Base-by-base conservation (phyloP, 805 yeast genomes). In the Metschnikowia kofuensis region DNA sequence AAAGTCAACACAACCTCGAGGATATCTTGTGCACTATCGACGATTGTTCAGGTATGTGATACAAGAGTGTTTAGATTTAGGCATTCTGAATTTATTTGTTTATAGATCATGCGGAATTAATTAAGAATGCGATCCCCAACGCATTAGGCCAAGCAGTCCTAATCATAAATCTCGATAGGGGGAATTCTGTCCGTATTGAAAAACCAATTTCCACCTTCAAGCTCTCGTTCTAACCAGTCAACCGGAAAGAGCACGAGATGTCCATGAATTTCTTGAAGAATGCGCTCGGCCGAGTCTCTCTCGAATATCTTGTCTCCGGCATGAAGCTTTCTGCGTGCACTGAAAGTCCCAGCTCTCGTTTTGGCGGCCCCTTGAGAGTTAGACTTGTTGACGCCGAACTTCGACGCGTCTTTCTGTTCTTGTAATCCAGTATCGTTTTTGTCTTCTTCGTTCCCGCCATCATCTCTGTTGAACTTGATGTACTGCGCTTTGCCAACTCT, bases 171-270 rank as follows among this genome's bases (percentile, higher is more conserved):
- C 63, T 94, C 98, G 48, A 94, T 82, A 1, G 99, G 99, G 6
- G 98, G 97, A 28, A 94, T 73, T 60, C 96, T 82, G 63, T 94
- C 99, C 43, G 95, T 84, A 59, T 85, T 89, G 72, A 89, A 91
- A 65, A 90, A 91, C 98, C 98, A 92, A 62, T 95, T 94, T 10
- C 89, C 92, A 7, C 88, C 81, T 49, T 91, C 96, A 30, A 90
- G 80, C 67, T 94, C 99, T 50, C 83, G 79, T 58, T 79, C 73
- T 38, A 94, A 75, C 99, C 99, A 94, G 52, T 89, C 89, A 0
- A 87, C 77, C 0, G 99, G 98, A 73, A 91, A 92, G n/a, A 85
- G 64, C 7, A 94, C 97, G 56, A 94, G 68, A 62, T 94, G 87
- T 1, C 99, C 99, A 45, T 84, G 87, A 15, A 92, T 73, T 49